A percentile compares a stretch with the other conserved stretches of the same genome.
Evolutionary conservation across 768 basidiomycete species (phyloP).

Genomic region (Boletus eberwhitei): DNA sequence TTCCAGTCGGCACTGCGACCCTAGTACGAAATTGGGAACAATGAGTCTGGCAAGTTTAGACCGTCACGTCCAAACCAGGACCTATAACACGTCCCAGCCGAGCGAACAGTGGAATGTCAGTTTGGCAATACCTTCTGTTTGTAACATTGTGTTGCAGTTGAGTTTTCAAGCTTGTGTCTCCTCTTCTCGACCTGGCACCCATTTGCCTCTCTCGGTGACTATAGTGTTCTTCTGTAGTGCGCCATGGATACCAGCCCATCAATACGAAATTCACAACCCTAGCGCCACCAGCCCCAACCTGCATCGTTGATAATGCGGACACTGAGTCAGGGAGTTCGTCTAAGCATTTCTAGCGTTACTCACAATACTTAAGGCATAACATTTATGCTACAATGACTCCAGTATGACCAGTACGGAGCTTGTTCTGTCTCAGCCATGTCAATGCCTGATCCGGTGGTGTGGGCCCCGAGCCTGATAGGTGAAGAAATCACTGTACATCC

Average conservation of each 20-base stretch:
- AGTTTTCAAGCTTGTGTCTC: too few species aligned
- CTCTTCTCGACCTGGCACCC: too few species aligned
- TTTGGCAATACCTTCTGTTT: too few species aligned
- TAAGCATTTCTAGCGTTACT: not conserved
- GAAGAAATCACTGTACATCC: not conserved
- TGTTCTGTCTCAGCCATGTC: not conserved
- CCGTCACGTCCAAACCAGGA: too few species aligned
- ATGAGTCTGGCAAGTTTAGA: too few species aligned
- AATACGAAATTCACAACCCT: not conserved
- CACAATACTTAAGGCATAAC: not conserved
- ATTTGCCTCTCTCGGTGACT: too few species aligned
- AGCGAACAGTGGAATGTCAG: too few species aligned
- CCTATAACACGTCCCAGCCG: too few species aligned
- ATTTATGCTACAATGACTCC: not conserved
- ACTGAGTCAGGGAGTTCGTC: not conserved
- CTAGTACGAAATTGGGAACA: too few species aligned
- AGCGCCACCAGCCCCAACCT: not conserved
- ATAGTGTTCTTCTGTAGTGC: too few species aligned
- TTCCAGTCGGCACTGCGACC: too few species aligned
- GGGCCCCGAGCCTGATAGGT: conserved; percentile 6
- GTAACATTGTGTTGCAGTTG: too few species aligned
- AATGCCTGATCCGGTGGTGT: not conserved
- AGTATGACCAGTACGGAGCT: not conserved
- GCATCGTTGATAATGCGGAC: not conserved
- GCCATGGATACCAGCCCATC: not conserved